A percentile compares a stretch with the other conserved stretches of the same genome.
phyloP scores from a whole-genome alignment of 495 filamentous ascomycete species.

The Glonium stellatum region DNA sequence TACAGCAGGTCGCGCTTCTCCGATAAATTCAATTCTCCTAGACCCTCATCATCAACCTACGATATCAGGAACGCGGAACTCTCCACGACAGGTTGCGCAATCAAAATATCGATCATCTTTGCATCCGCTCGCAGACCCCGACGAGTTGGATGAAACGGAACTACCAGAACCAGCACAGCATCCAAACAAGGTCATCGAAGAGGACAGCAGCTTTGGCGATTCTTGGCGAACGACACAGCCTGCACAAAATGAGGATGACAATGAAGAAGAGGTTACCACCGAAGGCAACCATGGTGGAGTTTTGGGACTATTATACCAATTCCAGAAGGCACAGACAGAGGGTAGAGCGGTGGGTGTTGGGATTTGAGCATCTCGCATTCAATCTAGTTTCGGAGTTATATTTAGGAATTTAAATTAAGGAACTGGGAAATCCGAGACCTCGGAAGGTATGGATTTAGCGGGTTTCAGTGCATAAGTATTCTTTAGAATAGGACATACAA shows the following conservation, averaged over 20 bases:
- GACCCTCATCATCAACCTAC: slow-evolving; percentile 84
- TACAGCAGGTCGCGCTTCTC: slow-evolving; percentile 41
- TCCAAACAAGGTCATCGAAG: slow-evolving; percentile 41
- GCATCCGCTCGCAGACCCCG: slow-evolving; percentile 33
- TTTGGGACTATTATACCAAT: slow-evolving; percentile 75
- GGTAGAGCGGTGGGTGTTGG: slow-evolving; percentile 39
- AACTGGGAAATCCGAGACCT: too few relatives aligned
- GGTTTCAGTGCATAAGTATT: too few relatives aligned
- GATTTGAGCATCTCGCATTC: slow-evolving; percentile 8
- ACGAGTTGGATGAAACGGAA: slow-evolving; percentile 41
- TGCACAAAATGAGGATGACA: slow-evolving; percentile 41
- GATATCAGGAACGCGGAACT: slow-evolving; percentile 38
- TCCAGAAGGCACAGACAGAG: slow-evolving; percentile 75
- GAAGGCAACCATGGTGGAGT: slow-evolving; percentile 32
- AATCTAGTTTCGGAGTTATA: too few relatives aligned
- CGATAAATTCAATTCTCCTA: slow-evolving; percentile 66
- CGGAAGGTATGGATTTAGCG: too few relatives aligned
- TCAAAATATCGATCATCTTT: slow-evolving; percentile 42
- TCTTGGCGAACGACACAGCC: slow-evolving; percentile 56
- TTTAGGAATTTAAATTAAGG: too few relatives aligned
- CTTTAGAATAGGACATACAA: too few relatives aligned
- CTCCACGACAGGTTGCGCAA: slow-evolving; percentile 40
- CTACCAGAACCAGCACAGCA: slow-evolving; percentile 29
- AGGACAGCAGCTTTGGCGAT: slow-evolving; percentile 55
- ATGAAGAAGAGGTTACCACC: slow-evolving; percentile 45